These are phyloP conservation scores for Symbiodinium natans DNA, from an alignment of 73 alveolate species.

Conservation along the genomic window DNA sequence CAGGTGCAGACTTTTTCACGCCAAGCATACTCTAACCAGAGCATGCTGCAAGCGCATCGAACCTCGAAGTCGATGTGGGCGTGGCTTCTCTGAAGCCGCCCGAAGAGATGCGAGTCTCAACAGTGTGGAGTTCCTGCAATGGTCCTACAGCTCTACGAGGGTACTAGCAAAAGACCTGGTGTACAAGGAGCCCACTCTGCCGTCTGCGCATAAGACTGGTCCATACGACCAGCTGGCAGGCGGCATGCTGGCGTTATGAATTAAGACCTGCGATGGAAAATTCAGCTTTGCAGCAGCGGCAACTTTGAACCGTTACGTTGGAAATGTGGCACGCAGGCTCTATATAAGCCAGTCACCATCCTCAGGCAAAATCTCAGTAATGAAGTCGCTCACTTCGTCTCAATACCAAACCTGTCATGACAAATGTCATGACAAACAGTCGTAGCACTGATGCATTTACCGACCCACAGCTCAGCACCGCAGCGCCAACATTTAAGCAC, in stretches of 20 bases:
- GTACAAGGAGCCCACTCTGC: neutral
- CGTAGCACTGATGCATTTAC: too few species aligned
- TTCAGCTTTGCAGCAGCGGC: neutral
- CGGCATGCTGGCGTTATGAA: neutral
- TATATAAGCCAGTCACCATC: too few species aligned
- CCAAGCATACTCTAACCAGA: neutral
- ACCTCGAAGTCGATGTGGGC: neutral
- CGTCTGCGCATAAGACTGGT: neutral
- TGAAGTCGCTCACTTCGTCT: neutral
- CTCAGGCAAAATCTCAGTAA: too few species aligned
- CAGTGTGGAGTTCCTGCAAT: neutral
- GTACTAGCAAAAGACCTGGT: neutral
- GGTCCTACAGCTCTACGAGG: neutral
- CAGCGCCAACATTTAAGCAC: too few species aligned
- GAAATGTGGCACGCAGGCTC: neutral
- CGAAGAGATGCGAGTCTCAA: neutral
- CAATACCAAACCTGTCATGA: neutral
- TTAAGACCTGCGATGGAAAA: neutral
- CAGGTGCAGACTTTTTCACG: neutral
- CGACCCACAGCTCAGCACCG: too few species aligned
- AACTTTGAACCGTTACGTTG: neutral
- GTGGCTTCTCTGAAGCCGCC: slow-evolving; percentile 9
- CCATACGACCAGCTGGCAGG: neutral
- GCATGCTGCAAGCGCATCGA: neutral
- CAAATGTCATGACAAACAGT: too few species aligned